Base-by-base conservation (phyloP, 1,284 basidiomycete genomes). In the Sporisorium graminicola region DNA sequence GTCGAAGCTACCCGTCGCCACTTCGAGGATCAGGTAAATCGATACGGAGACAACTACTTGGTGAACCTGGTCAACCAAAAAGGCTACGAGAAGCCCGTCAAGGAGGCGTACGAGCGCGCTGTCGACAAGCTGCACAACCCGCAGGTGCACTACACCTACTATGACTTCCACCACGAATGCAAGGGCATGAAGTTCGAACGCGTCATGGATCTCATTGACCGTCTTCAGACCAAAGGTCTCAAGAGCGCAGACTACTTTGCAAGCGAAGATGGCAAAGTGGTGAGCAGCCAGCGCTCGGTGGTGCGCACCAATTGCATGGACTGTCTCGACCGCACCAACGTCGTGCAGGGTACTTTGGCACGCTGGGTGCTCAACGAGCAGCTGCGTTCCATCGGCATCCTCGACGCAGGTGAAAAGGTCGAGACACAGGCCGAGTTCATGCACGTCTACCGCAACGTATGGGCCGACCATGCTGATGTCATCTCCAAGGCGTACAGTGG, bases 161-260 rank as follows among this genome's bases (percentile, higher is more conserved):
- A 97, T 85, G 97, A 99, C 86, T 99, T 99, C 88, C 96, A 98
- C 87, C 91, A 91, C 79, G 95, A 98, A 86, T 98, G 96, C 89
- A 93, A 91, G 85, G 90, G 93, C 43, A 94, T 99, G 92, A 91
- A 94, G 64, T 99, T 95, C 90, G 94, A 99, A 84, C 90, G 94
- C 54, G 94, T 99, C 76, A 91, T 90, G 72, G 86, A 94, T 18
- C 89, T 99, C 44, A 89, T 98, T 44, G 92, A 94, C 65, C 89
- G 89, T 59, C 87, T 98, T 42, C 88, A 92, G 72, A 90, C 72
- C 46, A 73, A 91, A 31, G 92, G 93, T 50, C 86, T 98, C 51
- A 87, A 90, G 51, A 88, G 88, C 60, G 60, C 43, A 57, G 80
- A 80, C 67, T 78, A 77, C 63, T 81, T 80, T 60, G 58, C 56